Conservation (phyloP, 1,139 yeast genomes). For the Ashbya aceris region DNA sequence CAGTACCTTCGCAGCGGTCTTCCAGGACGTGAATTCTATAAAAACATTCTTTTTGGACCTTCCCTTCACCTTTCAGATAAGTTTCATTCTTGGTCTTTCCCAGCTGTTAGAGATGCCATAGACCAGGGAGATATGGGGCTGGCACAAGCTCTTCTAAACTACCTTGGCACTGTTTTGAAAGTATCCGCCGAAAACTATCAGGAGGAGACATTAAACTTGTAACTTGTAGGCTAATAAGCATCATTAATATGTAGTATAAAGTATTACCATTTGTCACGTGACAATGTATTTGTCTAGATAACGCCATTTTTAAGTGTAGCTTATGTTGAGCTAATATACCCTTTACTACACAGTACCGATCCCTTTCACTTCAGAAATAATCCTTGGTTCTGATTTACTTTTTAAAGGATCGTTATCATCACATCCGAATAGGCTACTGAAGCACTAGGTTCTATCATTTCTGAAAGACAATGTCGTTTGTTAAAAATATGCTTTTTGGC, state of each 20-base stretch:
- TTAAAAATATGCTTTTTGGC: conserved; percentile 32
- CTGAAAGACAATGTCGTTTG: conserved; percentile 29
- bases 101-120: conserved; percentile 58
- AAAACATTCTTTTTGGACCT: conserved; percentile 64
- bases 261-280: too few relatives aligned
- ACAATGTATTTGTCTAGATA: too few relatives aligned
- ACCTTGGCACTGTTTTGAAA: conserved; percentile 34
- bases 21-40: conserved; percentile 54
- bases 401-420: too few relatives aligned
- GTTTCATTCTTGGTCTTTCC: conserved; percentile 61
- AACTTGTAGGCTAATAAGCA: background rate
- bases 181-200: conserved; percentile 29
- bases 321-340: too few relatives aligned
- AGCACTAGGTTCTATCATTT: background rate
- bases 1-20: conserved; percentile 42
- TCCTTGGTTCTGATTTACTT: too few relatives aligned
- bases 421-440: background rate
- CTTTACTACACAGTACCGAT: too few relatives aligned
- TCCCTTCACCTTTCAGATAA: conserved; percentile 38
- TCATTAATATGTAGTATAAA: too few relatives aligned
- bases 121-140: conserved; percentile 36
- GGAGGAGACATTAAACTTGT: conserved; percentile 21
- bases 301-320: too few relatives aligned
- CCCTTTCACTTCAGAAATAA: too few relatives aligned
- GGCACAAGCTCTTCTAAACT: conserved; percentile 50